Base-by-base conservation (phyloP, 305 asterid species). In the Fraxinus sp. region DNA sequence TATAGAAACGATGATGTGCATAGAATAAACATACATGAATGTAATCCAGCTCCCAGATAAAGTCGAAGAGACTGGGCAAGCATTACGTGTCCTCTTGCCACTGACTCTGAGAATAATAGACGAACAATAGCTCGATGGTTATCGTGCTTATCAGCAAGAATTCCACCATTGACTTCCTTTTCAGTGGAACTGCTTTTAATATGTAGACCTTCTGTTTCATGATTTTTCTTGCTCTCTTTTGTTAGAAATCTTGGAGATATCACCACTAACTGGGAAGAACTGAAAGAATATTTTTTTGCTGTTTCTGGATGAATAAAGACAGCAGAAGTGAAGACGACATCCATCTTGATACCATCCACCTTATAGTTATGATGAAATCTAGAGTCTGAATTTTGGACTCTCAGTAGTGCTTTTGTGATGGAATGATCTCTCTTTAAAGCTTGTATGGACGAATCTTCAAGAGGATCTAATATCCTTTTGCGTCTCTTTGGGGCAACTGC, bases 401-500 rank as follows among this genome's bases (percentile, higher is more conserved):
- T 94, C 82, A 96, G 87, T 77, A 91, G 95, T 72, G 93, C 96
- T 87, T 90, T 96, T 62, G 88, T 36, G 82, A 79, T 82, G 13
- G 68, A 80, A 74, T 62, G 82, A 75, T 81, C 86, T 84, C 86
- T 84, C 55, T 85, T 91, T 46, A 87, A 75, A 72, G 92, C 84
- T 77, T 86, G 83, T 73, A 66, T 18, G 33, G 91, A 84, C 75
- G 93, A 78, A 82, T 91, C 87, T 57, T 84, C 81, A 83, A 72
- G 70, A 66, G 84, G 46, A 77, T 83, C 83, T 62, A 77, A 62
- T 66, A 78, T 79, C 79, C 86, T 90, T 88, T 89, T 93, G 77
- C 99, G 98, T 81, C 93, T 89, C 91, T 96, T 96, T 78, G 97
- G 98, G 77, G 98, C 97, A 85, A 96, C 98, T 75, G 98, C 96